Conservation (phyloP, 441 rosid genomes). For the Corymbia calophylla region DNA sequence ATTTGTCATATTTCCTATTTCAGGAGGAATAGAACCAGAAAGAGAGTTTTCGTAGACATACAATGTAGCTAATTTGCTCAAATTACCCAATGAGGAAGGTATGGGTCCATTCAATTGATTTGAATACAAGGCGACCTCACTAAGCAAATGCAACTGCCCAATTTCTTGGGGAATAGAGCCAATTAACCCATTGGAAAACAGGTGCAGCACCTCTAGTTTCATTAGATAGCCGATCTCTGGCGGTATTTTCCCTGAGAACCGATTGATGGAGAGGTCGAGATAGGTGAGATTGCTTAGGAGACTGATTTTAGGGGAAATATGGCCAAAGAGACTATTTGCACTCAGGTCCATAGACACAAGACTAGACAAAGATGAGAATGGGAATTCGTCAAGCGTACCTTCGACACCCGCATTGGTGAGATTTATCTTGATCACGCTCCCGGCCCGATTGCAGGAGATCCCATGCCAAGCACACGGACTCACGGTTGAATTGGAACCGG, state of each 20-base stretch:
- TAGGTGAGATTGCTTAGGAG: constrained; percentile 18
- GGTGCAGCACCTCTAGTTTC: rapidly evolving
- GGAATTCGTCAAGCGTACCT: constrained; percentile 19
- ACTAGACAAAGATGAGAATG: constrained; percentile 16
- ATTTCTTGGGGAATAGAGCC: background rate
- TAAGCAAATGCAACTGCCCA: background rate
- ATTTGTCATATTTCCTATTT: background rate
- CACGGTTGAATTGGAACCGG: background rate
- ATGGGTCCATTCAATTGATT: background rate
- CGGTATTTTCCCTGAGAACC: rapidly evolving
- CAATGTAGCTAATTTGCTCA: rapidly evolving
- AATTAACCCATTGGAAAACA: background rate
- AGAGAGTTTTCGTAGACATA: background rate
- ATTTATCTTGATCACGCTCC: constrained; percentile 5
- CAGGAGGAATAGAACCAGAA: background rate
- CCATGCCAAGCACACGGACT: constrained; percentile 24
- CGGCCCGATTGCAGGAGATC: constrained; percentile 4
- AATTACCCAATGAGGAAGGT: background rate
- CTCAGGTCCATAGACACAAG: constrained; percentile 1
- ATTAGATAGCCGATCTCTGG: rapidly evolving
- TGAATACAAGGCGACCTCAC: rapidly evolving
- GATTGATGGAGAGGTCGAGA: constrained; percentile 6
- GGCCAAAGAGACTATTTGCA: constrained; percentile 11
- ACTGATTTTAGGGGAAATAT: constrained; percentile 18
- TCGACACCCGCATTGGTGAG: constrained; percentile 3